Conservation (phyloP, 2,329 filamentous ascomycete species). For the Phoma sp. region DNA sequence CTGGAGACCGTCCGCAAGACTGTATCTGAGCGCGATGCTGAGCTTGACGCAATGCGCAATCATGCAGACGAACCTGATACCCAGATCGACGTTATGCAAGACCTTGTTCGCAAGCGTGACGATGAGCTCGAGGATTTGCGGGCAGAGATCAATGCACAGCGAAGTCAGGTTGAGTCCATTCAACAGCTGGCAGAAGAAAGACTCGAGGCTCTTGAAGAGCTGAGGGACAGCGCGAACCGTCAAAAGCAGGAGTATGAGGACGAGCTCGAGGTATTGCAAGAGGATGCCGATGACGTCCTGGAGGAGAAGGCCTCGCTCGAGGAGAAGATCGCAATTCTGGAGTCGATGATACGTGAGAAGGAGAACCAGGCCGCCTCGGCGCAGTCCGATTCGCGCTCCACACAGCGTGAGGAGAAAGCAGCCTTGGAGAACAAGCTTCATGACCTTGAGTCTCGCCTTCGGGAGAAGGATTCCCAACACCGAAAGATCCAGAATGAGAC, state of each 20-base stretch:
- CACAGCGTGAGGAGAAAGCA: conserved; percentile 61
- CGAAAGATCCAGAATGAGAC: conserved; percentile 37
- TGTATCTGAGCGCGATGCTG: conserved; percentile 46
- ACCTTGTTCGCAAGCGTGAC: conserved; percentile 53
- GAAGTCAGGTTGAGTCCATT: conserved; percentile 41
- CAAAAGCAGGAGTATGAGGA: conserved; percentile 62
- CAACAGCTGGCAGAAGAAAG: conserved; percentile 47
- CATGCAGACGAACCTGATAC: conserved; percentile 49
- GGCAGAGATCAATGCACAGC: conserved; percentile 48
- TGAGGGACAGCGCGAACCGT: conserved; percentile 56
- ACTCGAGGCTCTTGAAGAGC: conserved; percentile 59
- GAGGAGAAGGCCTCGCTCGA: conserved; percentile 66
- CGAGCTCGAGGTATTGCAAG: conserved; percentile 59
- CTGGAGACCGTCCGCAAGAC: conserved; percentile 45
- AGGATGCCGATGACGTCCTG: conserved; percentile 51
- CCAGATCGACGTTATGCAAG: conserved; percentile 52
- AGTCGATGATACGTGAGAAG: conserved; percentile 49
- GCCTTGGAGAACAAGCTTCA: conserved; percentile 60
- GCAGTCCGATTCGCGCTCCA: conserved; percentile 56
- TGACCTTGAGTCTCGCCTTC: conserved; percentile 34
- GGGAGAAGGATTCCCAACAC: conserved; percentile 41
- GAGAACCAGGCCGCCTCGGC: conserved; percentile 29
- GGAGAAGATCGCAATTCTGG: conserved; percentile 58
- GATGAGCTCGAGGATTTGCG: conserved; percentile 63
- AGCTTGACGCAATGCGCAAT: conserved; percentile 46